A percentile compares a stretch with the other conserved stretches of the same genome.
These are phyloP conservation scores for Ophiostoma sp. DNA, from an alignment of 2,329 filamentous ascomycete species.

Conservation along the genomic window DNA sequence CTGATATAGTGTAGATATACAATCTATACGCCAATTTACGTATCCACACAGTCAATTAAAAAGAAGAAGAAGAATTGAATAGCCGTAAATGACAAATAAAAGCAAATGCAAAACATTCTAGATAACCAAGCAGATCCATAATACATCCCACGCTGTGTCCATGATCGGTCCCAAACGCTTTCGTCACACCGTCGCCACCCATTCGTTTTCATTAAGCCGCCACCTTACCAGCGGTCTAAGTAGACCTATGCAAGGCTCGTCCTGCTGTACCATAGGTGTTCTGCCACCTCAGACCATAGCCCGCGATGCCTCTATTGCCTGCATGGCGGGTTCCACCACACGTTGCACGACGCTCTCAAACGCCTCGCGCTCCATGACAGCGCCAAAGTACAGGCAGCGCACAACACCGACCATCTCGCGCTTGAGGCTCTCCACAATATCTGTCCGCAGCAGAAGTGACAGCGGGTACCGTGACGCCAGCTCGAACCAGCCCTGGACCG, in stretches of 20 bases:
- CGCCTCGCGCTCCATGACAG: constrained; percentile 41
- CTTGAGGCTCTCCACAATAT: constrained; percentile 37
- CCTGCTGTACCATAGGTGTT: background rate
- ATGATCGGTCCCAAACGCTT: background rate
- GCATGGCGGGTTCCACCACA: constrained; percentile 34
- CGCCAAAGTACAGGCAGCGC: constrained; percentile 45
- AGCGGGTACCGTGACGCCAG: constrained; percentile 40
- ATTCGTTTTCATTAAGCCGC: background rate
- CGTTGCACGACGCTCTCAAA: constrained; percentile 44
- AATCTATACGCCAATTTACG: background rate
- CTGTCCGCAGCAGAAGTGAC: constrained; percentile 35
- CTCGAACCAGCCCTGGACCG: constrained; percentile 53
- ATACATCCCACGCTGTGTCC: too few relatives aligned
- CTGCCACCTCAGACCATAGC: background rate
- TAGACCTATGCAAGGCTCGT: background rate
- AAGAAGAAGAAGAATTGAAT: background rate
- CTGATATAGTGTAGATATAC: background rate
- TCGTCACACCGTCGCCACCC: background rate
- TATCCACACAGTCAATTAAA: background rate
- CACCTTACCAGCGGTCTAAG: background rate
- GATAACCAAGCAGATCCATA: too few relatives aligned
- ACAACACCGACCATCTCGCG: constrained; percentile 41
- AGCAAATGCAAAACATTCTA: too few relatives aligned
- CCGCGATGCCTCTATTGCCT: background rate
- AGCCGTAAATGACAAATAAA: too few relatives aligned